phyloP scores from a whole-genome alignment of 2,329 filamentous ascomycete species.

The Neonectria neomacrospora region DNA sequence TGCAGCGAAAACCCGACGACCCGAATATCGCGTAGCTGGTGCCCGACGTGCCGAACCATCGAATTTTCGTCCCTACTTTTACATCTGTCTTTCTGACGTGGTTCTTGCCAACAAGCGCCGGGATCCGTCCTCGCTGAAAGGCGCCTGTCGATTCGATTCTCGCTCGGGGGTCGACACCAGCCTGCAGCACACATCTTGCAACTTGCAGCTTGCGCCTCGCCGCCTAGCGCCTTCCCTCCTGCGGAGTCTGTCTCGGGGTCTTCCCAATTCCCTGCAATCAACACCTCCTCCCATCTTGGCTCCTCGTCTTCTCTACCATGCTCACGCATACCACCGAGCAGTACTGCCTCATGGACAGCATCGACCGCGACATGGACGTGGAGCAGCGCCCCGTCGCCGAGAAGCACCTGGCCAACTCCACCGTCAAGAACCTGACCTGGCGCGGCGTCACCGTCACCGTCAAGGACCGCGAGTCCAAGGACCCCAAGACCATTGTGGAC shows the following conservation, averaged over 20 bases:
- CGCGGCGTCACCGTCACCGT: conserved; percentile 74
- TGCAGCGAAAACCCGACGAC: not conserved
- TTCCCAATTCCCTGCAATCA: conserved; percentile 1
- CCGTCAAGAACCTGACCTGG: conserved; percentile 75
- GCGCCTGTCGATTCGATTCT: not conserved
- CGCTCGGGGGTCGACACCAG: not conserved
- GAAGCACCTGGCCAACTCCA: conserved; percentile 70
- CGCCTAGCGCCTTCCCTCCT: not conserved
- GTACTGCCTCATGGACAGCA: conserved; percentile 11
- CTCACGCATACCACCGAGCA: not conserved
- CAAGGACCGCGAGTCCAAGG: conserved; percentile 74
- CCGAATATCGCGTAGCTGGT: not conserved
- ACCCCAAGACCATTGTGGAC: conserved; percentile 71
- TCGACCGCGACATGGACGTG: conserved; percentile 35
- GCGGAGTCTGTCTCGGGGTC: not conserved
- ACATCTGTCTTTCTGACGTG: not conserved
- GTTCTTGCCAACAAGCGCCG: not conserved
- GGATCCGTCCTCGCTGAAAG: not conserved
- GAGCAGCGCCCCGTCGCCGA: conserved; percentile 46
- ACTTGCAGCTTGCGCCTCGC: conserved; percentile 5
- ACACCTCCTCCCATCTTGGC: not conserved
- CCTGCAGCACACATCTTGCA: too few species aligned
- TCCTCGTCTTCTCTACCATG: not conserved
- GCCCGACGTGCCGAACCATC: not conserved
- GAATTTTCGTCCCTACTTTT: not conserved